Percentiles rank a stretch among this genome's conserved stretches.
Evolutionary conservation across 345 rosid genomes (phyloP).

Genomic region (Cardamine occulta): DNA sequence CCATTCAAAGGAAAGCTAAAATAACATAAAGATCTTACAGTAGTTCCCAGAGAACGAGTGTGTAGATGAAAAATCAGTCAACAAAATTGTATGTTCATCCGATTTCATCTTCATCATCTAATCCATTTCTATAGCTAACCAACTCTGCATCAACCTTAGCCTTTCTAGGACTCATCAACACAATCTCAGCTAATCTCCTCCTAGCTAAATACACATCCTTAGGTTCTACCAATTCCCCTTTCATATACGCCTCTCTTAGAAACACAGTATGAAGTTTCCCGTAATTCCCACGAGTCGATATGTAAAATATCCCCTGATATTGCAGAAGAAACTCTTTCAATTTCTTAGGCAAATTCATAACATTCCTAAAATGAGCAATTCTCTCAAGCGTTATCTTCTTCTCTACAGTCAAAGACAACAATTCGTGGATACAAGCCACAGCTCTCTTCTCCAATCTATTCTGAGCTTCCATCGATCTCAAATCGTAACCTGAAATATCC

Average conservation of each 20-base stretch:
- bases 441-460: slow-evolving; percentile 96
- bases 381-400: slow-evolving; percentile 90
- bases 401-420: slow-evolving; percentile 81
- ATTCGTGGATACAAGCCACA: slow-evolving; percentile 84
- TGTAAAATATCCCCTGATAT: slow-evolving; percentile 92
- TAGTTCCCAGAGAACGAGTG: neutral
- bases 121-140: slow-evolving; percentile 56
- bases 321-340: slow-evolving; percentile 86
- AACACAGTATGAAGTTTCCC: slow-evolving; percentile 96
- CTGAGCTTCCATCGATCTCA: slow-evolving; percentile 90
- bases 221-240: slow-evolving; percentile 77
- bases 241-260: slow-evolving; percentile 83
- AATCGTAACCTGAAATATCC: slow-evolving; percentile 78
- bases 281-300: slow-evolving; percentile 89
- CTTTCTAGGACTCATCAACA: slow-evolving; percentile 75
- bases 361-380: slow-evolving; percentile 86
- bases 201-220: slow-evolving; percentile 81
- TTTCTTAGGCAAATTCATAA: slow-evolving; percentile 78
- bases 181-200: slow-evolving; percentile 80
- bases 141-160: slow-evolving; percentile 66
- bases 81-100: slow-evolving; percentile 21
- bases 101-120: slow-evolving; percentile 52
- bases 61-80: neutral
- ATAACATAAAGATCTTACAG: neutral
- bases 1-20: slow-evolving; percentile 4